phyloP scores from a whole-genome alignment of 345 rosid species.

The Euphorbia pulcherrima region DNA sequence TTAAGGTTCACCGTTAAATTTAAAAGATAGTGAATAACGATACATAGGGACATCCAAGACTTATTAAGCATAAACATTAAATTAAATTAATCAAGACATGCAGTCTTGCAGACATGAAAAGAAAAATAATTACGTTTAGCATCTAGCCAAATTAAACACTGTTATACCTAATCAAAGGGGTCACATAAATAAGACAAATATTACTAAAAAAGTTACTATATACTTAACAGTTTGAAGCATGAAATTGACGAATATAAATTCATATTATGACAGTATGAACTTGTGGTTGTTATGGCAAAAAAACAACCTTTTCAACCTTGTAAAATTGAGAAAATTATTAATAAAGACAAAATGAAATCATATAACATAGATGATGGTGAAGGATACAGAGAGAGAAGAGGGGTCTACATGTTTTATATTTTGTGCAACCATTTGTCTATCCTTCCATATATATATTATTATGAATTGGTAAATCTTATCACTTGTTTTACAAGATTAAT shows the following conservation, averaged over 20 bases:
- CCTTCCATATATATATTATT: constrained; percentile 13
- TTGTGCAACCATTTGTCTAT: constrained; percentile 34
- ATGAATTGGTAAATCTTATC: constrained; percentile 23
- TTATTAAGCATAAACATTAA: background rate
- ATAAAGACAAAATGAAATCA: constrained; percentile 6
- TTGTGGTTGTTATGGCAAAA: background rate
- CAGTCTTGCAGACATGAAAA: constrained; percentile 11
- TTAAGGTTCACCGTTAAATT: too few relatives aligned
- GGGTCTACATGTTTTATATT: constrained; percentile 41
- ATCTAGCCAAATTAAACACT: constrained; percentile 6
- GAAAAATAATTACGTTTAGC: background rate
- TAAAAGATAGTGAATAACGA: too few relatives aligned
- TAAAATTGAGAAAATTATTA: background rate
- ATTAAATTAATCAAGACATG: background rate
- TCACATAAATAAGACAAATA: constrained; percentile 31
- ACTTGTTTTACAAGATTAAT: constrained; percentile 29
- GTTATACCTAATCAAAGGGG: constrained; percentile 30
- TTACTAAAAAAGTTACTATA: constrained; percentile 4
- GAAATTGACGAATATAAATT: constrained; percentile 6
- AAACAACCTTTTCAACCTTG: constrained; percentile 6
- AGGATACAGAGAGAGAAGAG: background rate
- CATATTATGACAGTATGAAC: constrained; percentile 12
- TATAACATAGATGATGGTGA: constrained; percentile 9
- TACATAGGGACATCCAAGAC: background rate
- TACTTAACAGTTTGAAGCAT: background rate